phyloP scores from a whole-genome alignment of 179 eudicot species.

The Patellifolia procumbens region DNA sequence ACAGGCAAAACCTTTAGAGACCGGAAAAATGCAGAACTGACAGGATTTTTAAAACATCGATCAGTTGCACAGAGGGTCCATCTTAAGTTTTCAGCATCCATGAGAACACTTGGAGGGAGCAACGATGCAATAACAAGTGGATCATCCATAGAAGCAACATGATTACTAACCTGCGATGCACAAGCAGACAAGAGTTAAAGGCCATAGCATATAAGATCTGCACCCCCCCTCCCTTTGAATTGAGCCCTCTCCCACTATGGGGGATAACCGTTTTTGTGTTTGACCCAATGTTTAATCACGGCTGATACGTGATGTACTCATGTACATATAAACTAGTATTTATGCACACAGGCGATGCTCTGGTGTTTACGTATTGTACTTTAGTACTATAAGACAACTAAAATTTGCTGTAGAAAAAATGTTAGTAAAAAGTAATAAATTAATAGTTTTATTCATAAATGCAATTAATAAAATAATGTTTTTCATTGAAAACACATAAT shows the following conservation, averaged over 20 bases:
- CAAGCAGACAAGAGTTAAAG: slow-evolving; percentile 1
- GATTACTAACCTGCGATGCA: slow-evolving; percentile 80
- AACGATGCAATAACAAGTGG: slow-evolving; percentile 83
- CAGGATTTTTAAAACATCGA: slow-evolving; percentile 81
- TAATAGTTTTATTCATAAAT: too few species aligned
- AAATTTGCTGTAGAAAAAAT: too few species aligned
- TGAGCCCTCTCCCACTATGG: background rate
- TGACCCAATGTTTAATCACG: background rate
- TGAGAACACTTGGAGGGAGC: slow-evolving; percentile 67
- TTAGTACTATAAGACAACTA: too few species aligned
- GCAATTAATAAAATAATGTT: too few species aligned
- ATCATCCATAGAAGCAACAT: slow-evolving; percentile 92
- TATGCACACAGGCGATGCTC: too few species aligned
- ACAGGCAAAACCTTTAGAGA: slow-evolving; percentile 86
- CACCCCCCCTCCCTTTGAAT: background rate
- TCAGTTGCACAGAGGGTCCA: slow-evolving; percentile 97
- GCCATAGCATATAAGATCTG: background rate
- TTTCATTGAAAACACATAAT: too few species aligned
- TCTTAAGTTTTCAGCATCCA: slow-evolving; percentile 75
- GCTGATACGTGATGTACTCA: background rate
- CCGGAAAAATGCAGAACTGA: slow-evolving; percentile 84
- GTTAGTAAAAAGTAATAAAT: too few species aligned
- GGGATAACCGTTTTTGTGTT: background rate
- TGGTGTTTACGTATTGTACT: too few species aligned
- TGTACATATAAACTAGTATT: background rate